Evolutionary conservation across 2,329 filamentous ascomycete species (phyloP).

Genomic region (Myriosclerotinia scirpicola): DNA sequence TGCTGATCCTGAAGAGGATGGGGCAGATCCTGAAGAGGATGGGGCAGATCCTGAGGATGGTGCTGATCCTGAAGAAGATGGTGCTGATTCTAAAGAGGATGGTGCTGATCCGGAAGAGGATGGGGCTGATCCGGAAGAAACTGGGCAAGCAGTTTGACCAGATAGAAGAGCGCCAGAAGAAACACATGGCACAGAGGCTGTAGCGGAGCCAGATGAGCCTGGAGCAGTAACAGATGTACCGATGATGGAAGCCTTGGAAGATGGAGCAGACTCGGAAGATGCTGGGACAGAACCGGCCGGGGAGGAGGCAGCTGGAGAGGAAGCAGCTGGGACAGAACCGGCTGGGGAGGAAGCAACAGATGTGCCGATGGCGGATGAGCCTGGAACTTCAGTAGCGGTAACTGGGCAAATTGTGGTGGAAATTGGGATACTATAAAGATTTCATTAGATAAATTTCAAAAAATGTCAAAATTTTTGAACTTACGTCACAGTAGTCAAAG

Average conservation of each 20-base stretch:
- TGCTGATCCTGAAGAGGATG: background rate
- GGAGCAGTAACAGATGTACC: slow-evolving; percentile 1
- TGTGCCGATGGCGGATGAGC: background rate
- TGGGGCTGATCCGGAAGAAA: background rate
- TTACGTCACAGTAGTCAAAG: slow-evolving; percentile 44
- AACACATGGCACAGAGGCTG: background rate
- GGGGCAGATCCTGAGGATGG: background rate
- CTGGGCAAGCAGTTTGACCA: too few species aligned
- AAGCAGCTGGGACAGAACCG: background rate
- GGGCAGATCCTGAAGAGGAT: background rate
- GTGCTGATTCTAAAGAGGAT: too few species aligned
- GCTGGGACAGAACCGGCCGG: background rate
- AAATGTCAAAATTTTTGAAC: background rate
- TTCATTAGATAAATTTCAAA: background rate
- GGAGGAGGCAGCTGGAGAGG: background rate
- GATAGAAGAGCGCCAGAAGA: background rate
- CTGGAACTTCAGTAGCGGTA: slow-evolving; percentile 24
- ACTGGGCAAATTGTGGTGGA: slow-evolving; percentile 46
- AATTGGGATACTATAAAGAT: slow-evolving; percentile 39
- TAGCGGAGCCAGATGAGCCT: background rate
- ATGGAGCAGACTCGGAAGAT: background rate
- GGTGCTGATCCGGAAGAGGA: background rate
- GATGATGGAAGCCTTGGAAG: background rate
- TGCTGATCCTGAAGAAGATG: too few species aligned
- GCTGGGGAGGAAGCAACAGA: background rate